Conservation (phyloP, 148 eudicot species). For the Camellia sinensis region DNA sequence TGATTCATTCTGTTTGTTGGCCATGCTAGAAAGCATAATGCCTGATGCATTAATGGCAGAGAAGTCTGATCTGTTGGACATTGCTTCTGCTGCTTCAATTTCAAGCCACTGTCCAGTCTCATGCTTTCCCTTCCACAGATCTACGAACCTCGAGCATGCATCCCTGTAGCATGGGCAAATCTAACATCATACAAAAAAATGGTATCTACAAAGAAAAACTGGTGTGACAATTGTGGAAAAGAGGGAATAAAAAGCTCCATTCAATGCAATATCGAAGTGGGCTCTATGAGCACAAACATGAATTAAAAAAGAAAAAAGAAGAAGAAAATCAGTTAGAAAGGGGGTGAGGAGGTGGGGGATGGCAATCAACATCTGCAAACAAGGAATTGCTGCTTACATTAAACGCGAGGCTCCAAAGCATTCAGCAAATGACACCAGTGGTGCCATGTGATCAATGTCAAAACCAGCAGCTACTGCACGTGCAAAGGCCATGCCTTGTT, state of each 20-base stretch:
- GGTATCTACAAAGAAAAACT: background rate
- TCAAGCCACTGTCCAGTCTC: conserved; percentile 98
- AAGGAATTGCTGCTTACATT: conserved; percentile 49
- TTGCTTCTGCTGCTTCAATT: conserved; percentile 73
- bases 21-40: conserved; percentile 44
- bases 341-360: background rate
- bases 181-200: background rate
- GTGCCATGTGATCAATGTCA: conserved; percentile 66
- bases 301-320: background rate
- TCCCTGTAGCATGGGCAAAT: conserved; percentile 47
- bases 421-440: conserved; percentile 67
- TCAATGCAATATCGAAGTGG: background rate
- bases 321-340: background rate
- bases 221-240: too few species aligned
- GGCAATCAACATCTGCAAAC: background rate
- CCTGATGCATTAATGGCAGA: conserved; percentile 58
- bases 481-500: conserved; percentile 99
- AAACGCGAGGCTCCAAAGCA: conserved; percentile 93
- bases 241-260: background rate
- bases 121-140: conserved; percentile 92
- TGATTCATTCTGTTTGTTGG: conserved; percentile 38
- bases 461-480: conserved; percentile 95
- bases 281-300: too few species aligned
- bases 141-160: conserved; percentile 71
- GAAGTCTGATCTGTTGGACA: conserved; percentile 44